phyloP scores from a whole-genome alignment of 345 rosid species.

The Hibiscus syriacus region DNA sequence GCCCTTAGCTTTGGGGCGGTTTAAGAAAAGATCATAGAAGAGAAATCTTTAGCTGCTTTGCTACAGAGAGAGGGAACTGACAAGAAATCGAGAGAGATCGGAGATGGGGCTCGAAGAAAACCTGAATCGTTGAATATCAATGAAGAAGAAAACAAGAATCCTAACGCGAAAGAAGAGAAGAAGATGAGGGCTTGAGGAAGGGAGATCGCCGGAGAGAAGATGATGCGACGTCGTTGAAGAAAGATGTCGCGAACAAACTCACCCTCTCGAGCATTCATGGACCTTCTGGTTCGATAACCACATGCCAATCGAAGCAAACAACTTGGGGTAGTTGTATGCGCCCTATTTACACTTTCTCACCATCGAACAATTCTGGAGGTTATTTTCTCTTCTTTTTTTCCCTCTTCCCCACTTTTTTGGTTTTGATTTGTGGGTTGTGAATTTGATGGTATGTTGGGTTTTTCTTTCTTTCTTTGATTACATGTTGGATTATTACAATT shows the following conservation, averaged over 20 bases:
- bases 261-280: slow-evolving; percentile 80
- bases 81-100: neutral
- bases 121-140: slow-evolving; percentile 11
- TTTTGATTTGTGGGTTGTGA: neutral
- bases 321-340: slow-evolving; percentile 77
- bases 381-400: neutral
- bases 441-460: neutral
- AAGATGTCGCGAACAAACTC: slow-evolving; percentile 28
- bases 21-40: too few relatives aligned
- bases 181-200: too few relatives aligned
- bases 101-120: slow-evolving; percentile 34
- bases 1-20: too few relatives aligned
- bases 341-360: slow-evolving; percentile 61
- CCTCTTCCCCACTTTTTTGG: neutral
- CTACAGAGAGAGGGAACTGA: neutral
- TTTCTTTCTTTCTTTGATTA: neutral
- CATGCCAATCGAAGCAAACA: slow-evolving; percentile 40
- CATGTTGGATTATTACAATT: neutral
- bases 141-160: slow-evolving; percentile 22
- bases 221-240: slow-evolving; percentile 20
- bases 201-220: too few relatives aligned
- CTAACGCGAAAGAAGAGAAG: slow-evolving; percentile 22
- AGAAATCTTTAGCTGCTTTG: neutral
- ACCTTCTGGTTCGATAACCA: slow-evolving; percentile 89
- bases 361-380: slow-evolving; percentile 93